These are phyloP conservation scores for Colletotrichum karsti DNA, from an alignment of 2,329 filamentous ascomycete species.

Conservation along the genomic window DNA sequence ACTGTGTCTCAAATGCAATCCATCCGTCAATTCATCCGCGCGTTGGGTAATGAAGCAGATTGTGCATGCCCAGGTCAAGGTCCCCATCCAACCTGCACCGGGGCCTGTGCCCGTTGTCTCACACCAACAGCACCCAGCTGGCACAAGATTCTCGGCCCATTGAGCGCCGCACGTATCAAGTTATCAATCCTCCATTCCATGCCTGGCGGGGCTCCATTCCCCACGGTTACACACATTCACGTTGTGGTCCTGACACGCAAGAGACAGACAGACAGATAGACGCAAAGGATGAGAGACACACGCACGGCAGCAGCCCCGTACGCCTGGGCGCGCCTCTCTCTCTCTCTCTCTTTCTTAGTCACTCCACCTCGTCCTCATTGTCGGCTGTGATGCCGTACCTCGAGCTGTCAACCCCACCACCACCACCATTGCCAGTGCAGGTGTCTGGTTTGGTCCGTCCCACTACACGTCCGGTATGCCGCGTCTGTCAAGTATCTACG, in stretches of 20 bases:
- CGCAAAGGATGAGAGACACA: not conserved
- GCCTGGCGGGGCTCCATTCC: constrained; percentile 21
- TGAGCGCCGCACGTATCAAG: constrained; percentile 12
- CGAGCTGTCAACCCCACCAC: constrained; percentile 12
- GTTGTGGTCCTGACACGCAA: not conserved
- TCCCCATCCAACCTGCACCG: constrained; percentile 13
- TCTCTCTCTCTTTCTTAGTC: not conserved
- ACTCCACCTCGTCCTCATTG: not conserved
- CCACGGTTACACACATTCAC: constrained; percentile 25
- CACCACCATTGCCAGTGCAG: constrained; percentile 13
- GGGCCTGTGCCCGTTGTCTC: constrained; percentile 24
- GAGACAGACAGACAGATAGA: not conserved
- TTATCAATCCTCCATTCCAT: constrained; percentile 27
- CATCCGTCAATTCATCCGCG: constrained; percentile 3
- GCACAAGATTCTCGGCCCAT: constrained; percentile 12
- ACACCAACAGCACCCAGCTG: constrained; percentile 12
- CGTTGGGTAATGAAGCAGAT: constrained; percentile 8
- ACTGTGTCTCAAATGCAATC: constrained; percentile 22
- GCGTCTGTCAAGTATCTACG: not conserved
- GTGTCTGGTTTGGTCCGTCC: constrained; percentile 5
- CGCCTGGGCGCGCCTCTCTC: not conserved
- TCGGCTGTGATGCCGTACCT: not conserved
- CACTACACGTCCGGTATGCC: not conserved
- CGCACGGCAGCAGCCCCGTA: constrained; percentile 9
- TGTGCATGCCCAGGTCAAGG: not conserved